Evolutionary conservation across 805 yeast species (phyloP), one percentile per base, ranked within the genome.

Genomic region (Nakazawaea wickerhamii): DNA sequence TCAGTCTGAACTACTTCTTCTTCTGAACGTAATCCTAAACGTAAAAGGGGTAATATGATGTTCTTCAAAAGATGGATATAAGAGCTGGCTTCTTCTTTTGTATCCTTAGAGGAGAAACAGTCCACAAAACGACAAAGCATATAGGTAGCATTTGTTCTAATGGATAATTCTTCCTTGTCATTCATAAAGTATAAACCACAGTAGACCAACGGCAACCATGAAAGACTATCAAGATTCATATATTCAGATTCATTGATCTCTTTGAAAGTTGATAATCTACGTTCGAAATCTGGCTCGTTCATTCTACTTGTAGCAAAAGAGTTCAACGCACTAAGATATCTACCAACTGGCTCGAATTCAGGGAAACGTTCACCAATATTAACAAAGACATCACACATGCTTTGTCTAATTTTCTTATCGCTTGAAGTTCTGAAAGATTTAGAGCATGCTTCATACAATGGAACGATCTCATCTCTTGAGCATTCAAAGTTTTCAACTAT

Each of bases 201-300:
- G 57, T 82, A 74, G 17, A 93, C 44, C 3, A 93, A 53, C 3
- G 96, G 96, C 8, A 75, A 50, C 98, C 98, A 93, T 52, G 87
- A 87, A 3, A 60, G 33, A 1, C 74, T 65, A 0, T 74, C 55
- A 2, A 84, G 61, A 0, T 55, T 46, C 5, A 40, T 9, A 54
- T 71, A 85, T 3, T 63, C 50, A 1, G 57, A 59, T 46, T 86
- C 93, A 51, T 79, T 84, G 40, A 91, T 68, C 14, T 54, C 55
- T 41, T 77, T 75, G 58, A 77, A 91, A 0, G 91, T 86, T 4
- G 70, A 65, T 36, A 91, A 64, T 47, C 95, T 71, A 41, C 74
- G 73, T 45, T 80, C 91, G 58, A 81, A 91, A 61, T 93, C 95
- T 33, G 84, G 80, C 49, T 84, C 89, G 25, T 78, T 80, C 43